A percentile compares a stretch with the other conserved stretches of the same genome.
Conservation (phyloP, 805 yeast species). For the Saturnispora saitoi region DNA sequence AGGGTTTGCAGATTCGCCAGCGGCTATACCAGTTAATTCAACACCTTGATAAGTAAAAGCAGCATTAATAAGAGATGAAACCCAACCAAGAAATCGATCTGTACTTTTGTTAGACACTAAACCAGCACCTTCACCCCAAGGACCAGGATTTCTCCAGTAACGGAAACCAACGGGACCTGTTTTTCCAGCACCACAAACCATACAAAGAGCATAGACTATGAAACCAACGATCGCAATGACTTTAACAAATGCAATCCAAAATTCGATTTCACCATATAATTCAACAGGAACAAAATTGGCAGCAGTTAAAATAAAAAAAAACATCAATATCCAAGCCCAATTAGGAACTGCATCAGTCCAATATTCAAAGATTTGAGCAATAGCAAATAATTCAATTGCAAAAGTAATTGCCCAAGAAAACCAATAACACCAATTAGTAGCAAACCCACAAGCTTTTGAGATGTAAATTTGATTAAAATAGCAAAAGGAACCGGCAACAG, state of each 20-base stretch:
- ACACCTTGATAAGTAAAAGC: slow-evolving; percentile 80
- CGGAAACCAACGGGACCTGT: slow-evolving; percentile 70
- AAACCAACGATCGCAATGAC: slow-evolving; percentile 67
- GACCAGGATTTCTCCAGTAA: slow-evolving; percentile 75
- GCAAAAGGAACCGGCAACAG: slow-evolving; percentile 59
- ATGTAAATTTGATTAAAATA: slow-evolving; percentile 62
- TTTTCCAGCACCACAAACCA: slow-evolving; percentile 67
- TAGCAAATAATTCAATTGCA: slow-evolving; percentile 64
- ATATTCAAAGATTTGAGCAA: slow-evolving; percentile 54
- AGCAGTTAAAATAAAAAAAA: slow-evolving; percentile 46
- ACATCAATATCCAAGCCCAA: slow-evolving; percentile 65
- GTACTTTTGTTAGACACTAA: slow-evolving; percentile 40
- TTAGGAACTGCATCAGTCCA: slow-evolving; percentile 67
- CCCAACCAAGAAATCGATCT: slow-evolving; percentile 61
- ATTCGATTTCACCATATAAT: slow-evolving; percentile 67
- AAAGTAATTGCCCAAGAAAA: slow-evolving; percentile 72
- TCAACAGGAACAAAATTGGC: slow-evolving; percentile 60
- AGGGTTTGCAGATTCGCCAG: slow-evolving; percentile 68
- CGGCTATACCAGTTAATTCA: slow-evolving; percentile 66
- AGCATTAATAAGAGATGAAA: slow-evolving; percentile 58
- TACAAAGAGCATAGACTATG: slow-evolving; percentile 53
- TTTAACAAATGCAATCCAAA: slow-evolving; percentile 63
- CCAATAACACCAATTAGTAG: slow-evolving; percentile 69
- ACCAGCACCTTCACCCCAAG: slow-evolving; percentile 54
- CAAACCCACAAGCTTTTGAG: slow-evolving; percentile 64